Evolutionary conservation across 345 rosid genomes (phyloP), one percentile per base, ranked within the genome.

Genomic region (Linum lewisii): DNA sequence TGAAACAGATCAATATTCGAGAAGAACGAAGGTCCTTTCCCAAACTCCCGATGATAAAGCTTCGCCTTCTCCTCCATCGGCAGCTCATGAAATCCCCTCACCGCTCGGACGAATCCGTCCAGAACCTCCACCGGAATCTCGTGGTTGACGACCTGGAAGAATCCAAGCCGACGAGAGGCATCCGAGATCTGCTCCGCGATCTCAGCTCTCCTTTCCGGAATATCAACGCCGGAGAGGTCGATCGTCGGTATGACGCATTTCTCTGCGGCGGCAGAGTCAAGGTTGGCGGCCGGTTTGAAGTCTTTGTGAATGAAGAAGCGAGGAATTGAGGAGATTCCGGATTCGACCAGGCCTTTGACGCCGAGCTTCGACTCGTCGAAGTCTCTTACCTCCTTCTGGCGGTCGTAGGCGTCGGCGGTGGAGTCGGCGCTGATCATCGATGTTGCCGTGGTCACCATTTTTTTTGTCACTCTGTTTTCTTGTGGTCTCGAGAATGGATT

Each of bases 91-190:
- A 80, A 77, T 24, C 24, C 78, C 51, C 63, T 69, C 18, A 81
- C 22, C 5, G 76, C 64, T 0, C 47, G 57, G 19, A 76, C 32
- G 58, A 52, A 24, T 0, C 68, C 53, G 59, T 84, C 81, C 60
- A 79, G 52, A 37, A 68, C 47, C 36, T 75, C 81, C 18, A 54
- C 64, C 3, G 74, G 73, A 59, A 81, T 73, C 19, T 81, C 79
- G 16, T 81, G 86, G 60, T 75, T 81, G 11, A 75, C 67, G 7
- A 81, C 58, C 74, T 75, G 90, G 45, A 81, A 81, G 65, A 84
- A 81, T 6, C 86, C 83, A 1, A 75, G 36, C 52, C 73, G 66
- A 7, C 81, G 67, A 2, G 67, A 72, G 0, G 86, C 84, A 0
- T 58, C 18, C 0, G 75, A 45, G 0, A 81, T 45, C 59, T 72